Evolutionary conservation across 352 stramenopile genomes (phyloP).

Genomic region (Pythium aristosporum): DNA sequence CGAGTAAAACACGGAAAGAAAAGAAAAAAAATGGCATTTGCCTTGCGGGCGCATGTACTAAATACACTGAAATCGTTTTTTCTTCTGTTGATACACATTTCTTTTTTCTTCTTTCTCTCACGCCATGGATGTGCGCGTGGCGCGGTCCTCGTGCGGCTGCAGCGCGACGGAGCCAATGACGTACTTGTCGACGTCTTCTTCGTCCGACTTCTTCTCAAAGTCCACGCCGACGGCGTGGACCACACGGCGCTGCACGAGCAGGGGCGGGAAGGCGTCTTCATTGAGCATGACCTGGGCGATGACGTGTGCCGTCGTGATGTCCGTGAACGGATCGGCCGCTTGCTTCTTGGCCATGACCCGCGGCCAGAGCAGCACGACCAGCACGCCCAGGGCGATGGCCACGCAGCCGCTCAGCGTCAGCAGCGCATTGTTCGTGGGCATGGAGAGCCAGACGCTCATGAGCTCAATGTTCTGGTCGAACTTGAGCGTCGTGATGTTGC

Average conservation of each 20-base stretch:
- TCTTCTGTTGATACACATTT: no score
- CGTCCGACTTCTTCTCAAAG: not conserved
- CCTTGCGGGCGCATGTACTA: no score
- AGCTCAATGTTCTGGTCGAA: slow-evolving; percentile 5
- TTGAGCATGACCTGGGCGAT: slow-evolving; percentile 16
- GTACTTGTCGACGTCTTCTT: slow-evolving; percentile 9
- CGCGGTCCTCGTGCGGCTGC: not conserved
- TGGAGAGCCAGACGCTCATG: not conserved
- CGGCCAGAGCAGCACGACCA: slow-evolving; percentile 2
- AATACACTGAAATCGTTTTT: no score
- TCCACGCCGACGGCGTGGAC: not conserved
- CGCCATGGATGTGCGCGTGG: not conserved
- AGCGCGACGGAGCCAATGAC: slow-evolving; percentile 7
- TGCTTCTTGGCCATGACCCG: not conserved
- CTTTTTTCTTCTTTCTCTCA: no score
- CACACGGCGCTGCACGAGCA: slow-evolving; percentile 3
- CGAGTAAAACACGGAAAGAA: no score
- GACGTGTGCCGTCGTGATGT: slow-evolving; percentile 9
- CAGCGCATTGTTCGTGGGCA: slow-evolving; percentile 1
- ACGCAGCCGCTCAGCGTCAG: not conserved
- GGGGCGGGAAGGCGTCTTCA: not conserved
- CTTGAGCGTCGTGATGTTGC: not conserved
- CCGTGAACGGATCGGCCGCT: not conserved
- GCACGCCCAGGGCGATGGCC: not conserved
- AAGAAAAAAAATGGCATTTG: no score